Evolutionary conservation across 257 asterid species (phyloP).

Genomic region (Verbascum thapsus): DNA sequence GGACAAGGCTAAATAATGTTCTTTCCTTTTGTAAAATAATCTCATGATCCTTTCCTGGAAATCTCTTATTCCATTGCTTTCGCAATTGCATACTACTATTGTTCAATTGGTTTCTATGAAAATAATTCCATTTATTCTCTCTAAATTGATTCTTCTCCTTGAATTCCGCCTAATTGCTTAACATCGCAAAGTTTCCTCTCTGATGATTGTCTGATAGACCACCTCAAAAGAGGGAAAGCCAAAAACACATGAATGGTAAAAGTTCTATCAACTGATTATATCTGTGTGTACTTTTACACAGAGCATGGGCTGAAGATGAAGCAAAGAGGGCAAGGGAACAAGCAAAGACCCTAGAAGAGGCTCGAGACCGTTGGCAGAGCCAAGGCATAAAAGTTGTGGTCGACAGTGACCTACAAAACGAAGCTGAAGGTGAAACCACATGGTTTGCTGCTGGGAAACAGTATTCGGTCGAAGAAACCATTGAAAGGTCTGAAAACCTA

Average conservation of each 20-base stretch:
- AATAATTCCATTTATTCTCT: neutral
- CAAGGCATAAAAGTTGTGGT: conserved; percentile 91
- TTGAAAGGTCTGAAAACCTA: conserved; percentile 67
- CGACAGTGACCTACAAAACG: conserved; percentile 76
- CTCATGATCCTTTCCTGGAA: too few relatives aligned
- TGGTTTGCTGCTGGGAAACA: conserved; percentile 76
- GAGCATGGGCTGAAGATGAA: conserved; percentile 98
- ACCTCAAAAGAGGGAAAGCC: neutral
- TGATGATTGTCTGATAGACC: conserved; percentile 17
- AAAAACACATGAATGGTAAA: neutral
- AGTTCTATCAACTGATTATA: neutral
- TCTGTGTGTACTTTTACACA: conserved; percentile 32
- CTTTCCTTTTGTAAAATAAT: neutral
- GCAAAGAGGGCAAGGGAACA: conserved; percentile 93
- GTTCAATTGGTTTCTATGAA: neutral
- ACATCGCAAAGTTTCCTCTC: neutral
- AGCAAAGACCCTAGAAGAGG: conserved; percentile 85
- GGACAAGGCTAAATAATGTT: neutral
- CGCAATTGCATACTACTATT: neutral
- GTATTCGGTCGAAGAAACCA: conserved; percentile 60
- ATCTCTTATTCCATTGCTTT: too few relatives aligned
- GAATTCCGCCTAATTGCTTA: neutral
- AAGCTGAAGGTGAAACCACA: conserved; percentile 69
- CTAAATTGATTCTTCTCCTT: neutral
- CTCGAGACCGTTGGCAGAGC: conserved; percentile 82